Evolutionary conservation across 768 basidiomycete genomes (phyloP).

Genomic region (Phylloporus scabripes): DNA sequence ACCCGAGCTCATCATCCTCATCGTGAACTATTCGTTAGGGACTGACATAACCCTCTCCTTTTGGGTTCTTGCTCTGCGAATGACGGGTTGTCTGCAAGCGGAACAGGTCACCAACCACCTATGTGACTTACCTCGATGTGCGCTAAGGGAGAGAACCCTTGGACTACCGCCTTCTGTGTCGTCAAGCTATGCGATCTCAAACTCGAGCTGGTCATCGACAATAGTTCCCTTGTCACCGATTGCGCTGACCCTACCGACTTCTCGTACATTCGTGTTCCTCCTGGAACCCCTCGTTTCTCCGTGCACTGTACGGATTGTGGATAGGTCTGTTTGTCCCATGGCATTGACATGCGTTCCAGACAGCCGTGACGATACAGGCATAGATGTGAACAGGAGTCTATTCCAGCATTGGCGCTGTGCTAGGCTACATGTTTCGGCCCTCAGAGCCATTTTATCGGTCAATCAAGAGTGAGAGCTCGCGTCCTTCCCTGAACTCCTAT

Average conservation of each 20-base stretch:
- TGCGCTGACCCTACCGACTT: constrained; percentile 60
- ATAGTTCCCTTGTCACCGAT: constrained; percentile 79
- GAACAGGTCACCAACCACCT: constrained; percentile 99
- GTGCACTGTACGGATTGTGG: constrained; percentile 37
- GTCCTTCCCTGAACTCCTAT: constrained; percentile 66
- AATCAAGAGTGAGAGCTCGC: constrained; percentile 52
- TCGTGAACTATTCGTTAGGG: constrained; percentile 98
- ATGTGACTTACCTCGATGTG: constrained; percentile 87
- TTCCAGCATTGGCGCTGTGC: constrained; percentile 48
- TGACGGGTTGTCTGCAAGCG: constrained; percentile 97
- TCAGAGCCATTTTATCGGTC: constrained; percentile 57
- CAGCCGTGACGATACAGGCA: constrained; percentile 58
- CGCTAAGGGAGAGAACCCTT: constrained; percentile 94
- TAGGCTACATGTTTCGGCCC: constrained; percentile 54
- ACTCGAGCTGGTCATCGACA: constrained; percentile 90
- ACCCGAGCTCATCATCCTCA: constrained; percentile 96
- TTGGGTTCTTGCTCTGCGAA: constrained; percentile 91
- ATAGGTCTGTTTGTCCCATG: neutral
- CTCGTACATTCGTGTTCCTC: constrained; percentile 61
- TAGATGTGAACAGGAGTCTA: constrained; percentile 50
- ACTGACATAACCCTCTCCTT: constrained; percentile 96
- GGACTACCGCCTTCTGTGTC: constrained; percentile 95
- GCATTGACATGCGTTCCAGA: constrained; percentile 1
- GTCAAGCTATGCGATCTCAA: constrained; percentile 98
- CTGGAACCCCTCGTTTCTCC: constrained; percentile 75